Evolutionary conservation across 306 rosid species (phyloP).

Genomic region (Begonia loranthoides): DNA sequence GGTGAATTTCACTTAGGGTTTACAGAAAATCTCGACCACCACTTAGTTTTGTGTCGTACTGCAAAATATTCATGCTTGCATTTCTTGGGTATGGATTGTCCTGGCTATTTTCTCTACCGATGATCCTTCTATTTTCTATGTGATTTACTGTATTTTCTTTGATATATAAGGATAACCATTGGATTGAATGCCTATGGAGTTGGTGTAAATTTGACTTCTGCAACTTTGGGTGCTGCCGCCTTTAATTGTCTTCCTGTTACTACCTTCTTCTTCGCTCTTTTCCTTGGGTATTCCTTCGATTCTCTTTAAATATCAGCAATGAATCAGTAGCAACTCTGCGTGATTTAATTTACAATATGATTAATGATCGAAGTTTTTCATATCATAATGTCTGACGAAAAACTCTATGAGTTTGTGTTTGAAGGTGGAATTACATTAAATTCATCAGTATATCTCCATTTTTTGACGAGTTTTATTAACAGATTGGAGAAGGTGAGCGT

Average conservation of each 20-base stretch:
- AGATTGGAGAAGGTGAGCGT: constrained; percentile 44
- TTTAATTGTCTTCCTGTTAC: constrained; percentile 71
- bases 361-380: too few species aligned
- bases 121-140: too few species aligned
- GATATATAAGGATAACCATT: constrained; percentile 15
- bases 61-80: constrained; percentile 64
- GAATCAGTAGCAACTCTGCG: too few species aligned
- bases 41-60: constrained; percentile 34
- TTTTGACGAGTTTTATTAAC: background rate
- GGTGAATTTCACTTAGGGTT: too few species aligned
- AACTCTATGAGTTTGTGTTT: too few species aligned
- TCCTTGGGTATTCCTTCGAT: constrained; percentile 28
- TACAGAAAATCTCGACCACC: background rate
- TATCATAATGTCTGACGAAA: too few species aligned
- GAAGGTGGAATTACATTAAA: too few species aligned
- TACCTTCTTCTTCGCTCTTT: constrained; percentile 64
- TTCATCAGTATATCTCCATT: too few species aligned
- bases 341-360: too few species aligned
- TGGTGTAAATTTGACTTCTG: constrained; percentile 50
- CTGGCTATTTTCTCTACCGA: too few species aligned
- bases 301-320: too few species aligned
- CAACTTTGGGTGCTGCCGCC: constrained; percentile 72
- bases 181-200: constrained; percentile 47
- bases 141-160: too few species aligned
- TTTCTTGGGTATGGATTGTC: constrained; percentile 38